Conservation (phyloP, 2,329 filamentous ascomycete species). For the Penicillium brevicompactum region DNA sequence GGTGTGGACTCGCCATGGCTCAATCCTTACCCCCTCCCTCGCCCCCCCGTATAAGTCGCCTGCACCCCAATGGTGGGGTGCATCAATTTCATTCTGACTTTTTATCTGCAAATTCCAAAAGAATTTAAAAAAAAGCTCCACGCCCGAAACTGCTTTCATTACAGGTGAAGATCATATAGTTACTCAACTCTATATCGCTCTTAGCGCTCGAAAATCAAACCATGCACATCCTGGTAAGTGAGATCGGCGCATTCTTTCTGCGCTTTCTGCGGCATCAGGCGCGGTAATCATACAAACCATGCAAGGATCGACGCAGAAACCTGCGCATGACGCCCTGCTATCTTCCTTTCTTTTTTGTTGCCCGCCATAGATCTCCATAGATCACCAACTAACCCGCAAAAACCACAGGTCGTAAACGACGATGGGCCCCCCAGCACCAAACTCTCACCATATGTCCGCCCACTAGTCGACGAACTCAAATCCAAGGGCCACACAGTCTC, state of each 20-base stretch:
- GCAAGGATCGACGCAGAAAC: neutral
- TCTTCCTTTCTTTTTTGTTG: constrained; percentile 7
- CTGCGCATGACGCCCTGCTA: neutral
- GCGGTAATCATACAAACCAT: neutral
- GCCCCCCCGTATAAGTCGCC: constrained; percentile 16
- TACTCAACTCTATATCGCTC: constrained; percentile 4
- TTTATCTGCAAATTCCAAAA: neutral
- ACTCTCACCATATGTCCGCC: constrained; percentile 74
- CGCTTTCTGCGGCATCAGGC: constrained; percentile 8
- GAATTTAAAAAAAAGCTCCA: neutral
- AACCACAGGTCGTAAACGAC: constrained; percentile 59
- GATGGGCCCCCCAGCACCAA: constrained; percentile 73
- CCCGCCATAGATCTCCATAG: neutral
- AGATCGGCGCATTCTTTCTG: neutral
- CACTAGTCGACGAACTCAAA: constrained; percentile 68
- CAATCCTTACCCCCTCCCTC: constrained; percentile 20
- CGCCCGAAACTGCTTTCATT: neutral
- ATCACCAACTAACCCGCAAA: neutral
- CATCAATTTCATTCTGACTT: constrained; percentile 3
- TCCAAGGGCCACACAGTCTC: constrained; percentile 77
- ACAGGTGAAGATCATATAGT: neutral
- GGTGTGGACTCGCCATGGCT: constrained; percentile 24
- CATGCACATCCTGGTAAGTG: constrained; percentile 53
- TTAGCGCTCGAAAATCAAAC: constrained; percentile 13
- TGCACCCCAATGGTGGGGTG: constrained; percentile 11